These are phyloP conservation scores for Agaricales sp. DNA, from an alignment of 1,284 basidiomycete species.

Conservation along the genomic window DNA sequence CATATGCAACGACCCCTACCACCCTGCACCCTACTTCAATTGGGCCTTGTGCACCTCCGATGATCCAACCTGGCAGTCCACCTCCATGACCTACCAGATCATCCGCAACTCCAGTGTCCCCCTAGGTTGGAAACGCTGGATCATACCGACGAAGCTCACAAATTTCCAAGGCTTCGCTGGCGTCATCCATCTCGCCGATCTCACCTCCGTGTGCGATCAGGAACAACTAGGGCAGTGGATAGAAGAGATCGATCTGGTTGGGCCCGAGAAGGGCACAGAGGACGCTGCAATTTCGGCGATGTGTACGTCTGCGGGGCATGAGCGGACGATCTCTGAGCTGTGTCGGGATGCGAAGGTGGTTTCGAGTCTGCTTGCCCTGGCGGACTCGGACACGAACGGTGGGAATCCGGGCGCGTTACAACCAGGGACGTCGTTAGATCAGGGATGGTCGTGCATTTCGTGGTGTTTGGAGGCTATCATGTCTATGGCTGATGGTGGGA, in stretches of 20 bases:
- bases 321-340: background rate
- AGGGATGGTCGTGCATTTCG: background rate
- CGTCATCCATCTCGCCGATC: background rate
- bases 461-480: background rate
- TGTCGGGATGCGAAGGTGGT: background rate
- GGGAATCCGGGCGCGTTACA: background rate
- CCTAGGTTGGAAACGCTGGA: background rate
- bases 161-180: background rate
- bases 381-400: background rate
- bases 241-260: background rate
- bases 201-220: background rate
- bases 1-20: background rate
- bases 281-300: background rate
- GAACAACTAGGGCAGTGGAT: background rate
- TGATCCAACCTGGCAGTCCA: background rate
- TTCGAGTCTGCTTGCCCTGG: background rate
- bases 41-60: background rate
- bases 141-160: background rate
- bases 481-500: background rate
- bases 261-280: background rate
- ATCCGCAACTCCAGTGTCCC: background rate
- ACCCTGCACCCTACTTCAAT: background rate
- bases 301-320: background rate
- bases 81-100: background rate
- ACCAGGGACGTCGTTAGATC: background rate